Conservation (phyloP, 352 stramenopile species). For the Blastocystis sp. region DNA sequence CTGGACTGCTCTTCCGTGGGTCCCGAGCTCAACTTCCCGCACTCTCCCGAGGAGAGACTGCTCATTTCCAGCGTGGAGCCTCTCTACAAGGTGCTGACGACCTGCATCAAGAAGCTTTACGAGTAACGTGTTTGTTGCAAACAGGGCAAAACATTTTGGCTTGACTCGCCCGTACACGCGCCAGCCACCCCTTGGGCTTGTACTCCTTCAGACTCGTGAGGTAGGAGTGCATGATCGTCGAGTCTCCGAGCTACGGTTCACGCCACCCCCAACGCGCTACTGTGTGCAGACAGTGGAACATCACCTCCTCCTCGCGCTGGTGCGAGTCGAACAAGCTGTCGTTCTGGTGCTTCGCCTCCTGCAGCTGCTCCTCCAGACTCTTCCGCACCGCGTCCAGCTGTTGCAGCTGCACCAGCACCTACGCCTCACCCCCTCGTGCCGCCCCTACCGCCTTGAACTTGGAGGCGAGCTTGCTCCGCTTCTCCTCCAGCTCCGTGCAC, state of each 20-base stretch:
- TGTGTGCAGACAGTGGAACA: slow-evolving; percentile 61
- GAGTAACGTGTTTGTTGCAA: slow-evolving; percentile 41
- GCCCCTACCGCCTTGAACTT: slow-evolving; percentile 56
- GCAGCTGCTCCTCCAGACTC: background rate
- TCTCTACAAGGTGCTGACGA: slow-evolving; percentile 63
- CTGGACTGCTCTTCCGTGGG: slow-evolving; percentile 66
- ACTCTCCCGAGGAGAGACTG: slow-evolving; percentile 61
- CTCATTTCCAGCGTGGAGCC: slow-evolving; percentile 61
- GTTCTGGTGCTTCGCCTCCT: slow-evolving; percentile 34
- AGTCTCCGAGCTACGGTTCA: slow-evolving; percentile 46
- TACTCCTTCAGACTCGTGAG: slow-evolving; percentile 21
- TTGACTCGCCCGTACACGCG: slow-evolving; percentile 46
- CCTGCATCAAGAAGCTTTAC: slow-evolving; percentile 61
- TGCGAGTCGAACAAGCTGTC: background rate
- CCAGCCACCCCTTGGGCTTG: slow-evolving; percentile 58
- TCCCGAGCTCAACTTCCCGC: slow-evolving; percentile 73
- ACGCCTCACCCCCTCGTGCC: background rate
- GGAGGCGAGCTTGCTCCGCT: background rate
- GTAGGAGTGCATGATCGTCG: slow-evolving; percentile 40
- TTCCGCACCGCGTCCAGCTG: slow-evolving; percentile 39
- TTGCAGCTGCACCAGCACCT: slow-evolving; percentile 48
- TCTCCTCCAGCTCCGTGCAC: slow-evolving; percentile 62
- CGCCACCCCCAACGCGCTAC: background rate
- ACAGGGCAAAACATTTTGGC: slow-evolving; percentile 44
- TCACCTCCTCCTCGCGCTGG: slow-evolving; percentile 37